Percentiles rank a stretch among this genome's conserved stretches.
phyloP scores from a whole-genome alignment of 345 rosid genomes.

The Gossypium longicalyx region DNA sequence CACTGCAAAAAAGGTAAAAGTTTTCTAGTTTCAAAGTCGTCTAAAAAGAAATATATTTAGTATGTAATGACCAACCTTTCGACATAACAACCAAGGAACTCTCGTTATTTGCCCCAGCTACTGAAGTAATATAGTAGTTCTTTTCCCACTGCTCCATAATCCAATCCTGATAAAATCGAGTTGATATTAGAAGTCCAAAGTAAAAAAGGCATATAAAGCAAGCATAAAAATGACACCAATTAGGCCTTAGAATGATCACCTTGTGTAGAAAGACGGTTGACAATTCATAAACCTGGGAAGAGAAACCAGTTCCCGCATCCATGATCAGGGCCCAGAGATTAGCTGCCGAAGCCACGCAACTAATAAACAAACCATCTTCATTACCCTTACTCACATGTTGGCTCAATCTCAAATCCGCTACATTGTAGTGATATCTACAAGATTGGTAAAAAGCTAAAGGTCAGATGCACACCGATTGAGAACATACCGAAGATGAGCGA shows the following conservation, averaged over 20 bases:
- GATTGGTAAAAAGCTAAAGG: constrained; percentile 8
- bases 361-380: constrained; percentile 80
- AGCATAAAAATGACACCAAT: constrained; percentile 9
- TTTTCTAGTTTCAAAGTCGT: not conserved
- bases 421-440: constrained; percentile 91
- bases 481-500: not conserved
- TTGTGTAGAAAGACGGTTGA: constrained; percentile 78
- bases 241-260: constrained; percentile 35
- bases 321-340: constrained; percentile 95
- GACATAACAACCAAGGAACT: constrained; percentile 94
- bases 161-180: constrained; percentile 65
- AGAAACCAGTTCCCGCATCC: constrained; percentile 97
- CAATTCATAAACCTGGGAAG: constrained; percentile 84
- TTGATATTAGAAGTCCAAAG: not conserved
- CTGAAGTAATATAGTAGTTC: constrained; percentile 82
- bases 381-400: constrained; percentile 90
- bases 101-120: constrained; percentile 87
- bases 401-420: constrained; percentile 64
- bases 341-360: constrained; percentile 82
- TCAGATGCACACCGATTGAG: not conserved
- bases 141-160: constrained; percentile 99
- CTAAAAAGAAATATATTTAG: not conserved
- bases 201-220: not conserved
- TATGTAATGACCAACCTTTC: constrained; percentile 49
- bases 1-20: not conserved